These are phyloP conservation scores for Psophocarpus tetragonolobus DNA, from an alignment of 306 rosid genomes.

Conservation along the genomic window DNA sequence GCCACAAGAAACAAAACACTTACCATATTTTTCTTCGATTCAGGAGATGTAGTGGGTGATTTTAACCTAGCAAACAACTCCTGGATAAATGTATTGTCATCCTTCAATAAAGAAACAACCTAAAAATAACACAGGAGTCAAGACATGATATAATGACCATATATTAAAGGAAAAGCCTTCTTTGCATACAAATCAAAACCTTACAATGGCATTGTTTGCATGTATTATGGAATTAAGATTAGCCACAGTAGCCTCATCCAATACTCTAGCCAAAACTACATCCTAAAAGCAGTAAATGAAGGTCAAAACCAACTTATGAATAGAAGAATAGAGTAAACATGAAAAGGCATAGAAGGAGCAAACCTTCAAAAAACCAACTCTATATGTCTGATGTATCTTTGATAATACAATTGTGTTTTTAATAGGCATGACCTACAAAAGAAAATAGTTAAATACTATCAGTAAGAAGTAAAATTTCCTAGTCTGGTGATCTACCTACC, in stretches of 20 bases:
- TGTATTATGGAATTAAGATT: slow-evolving; percentile 88
- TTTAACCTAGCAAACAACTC: slow-evolving; percentile 86
- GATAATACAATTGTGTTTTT: slow-evolving; percentile 72
- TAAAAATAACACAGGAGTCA: slow-evolving; percentile 42
- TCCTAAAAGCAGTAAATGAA: slow-evolving; percentile 57
- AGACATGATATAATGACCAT: slow-evolving; percentile 24
- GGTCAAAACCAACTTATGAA: slow-evolving; percentile 8
- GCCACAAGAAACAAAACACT: slow-evolving; percentile 15
- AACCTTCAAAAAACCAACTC: slow-evolving; percentile 94
- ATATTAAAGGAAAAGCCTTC: not conserved
- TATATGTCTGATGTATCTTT: slow-evolving; percentile 95
- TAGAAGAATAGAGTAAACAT: slow-evolving; percentile 26
- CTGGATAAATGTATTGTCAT: slow-evolving; percentile 86
- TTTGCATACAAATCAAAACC: slow-evolving; percentile 35
- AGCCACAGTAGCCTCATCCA: slow-evolving; percentile 80
- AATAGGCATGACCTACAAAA: slow-evolving; percentile 83
- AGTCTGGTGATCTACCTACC: slow-evolving; percentile 11
- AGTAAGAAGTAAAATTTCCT: not conserved
- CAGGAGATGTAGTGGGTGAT: slow-evolving; percentile 67
- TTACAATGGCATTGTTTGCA: slow-evolving; percentile 79
- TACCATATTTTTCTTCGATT: slow-evolving; percentile 91
- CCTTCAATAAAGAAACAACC: slow-evolving; percentile 91
- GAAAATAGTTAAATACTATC: slow-evolving; percentile 9
- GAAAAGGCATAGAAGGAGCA: slow-evolving; percentile 17
- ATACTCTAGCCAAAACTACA: slow-evolving; percentile 83